These are phyloP conservation scores for Rhinocladiella similis DNA, from an alignment of 2,329 filamentous ascomycete genomes.

Conservation along the genomic window DNA sequence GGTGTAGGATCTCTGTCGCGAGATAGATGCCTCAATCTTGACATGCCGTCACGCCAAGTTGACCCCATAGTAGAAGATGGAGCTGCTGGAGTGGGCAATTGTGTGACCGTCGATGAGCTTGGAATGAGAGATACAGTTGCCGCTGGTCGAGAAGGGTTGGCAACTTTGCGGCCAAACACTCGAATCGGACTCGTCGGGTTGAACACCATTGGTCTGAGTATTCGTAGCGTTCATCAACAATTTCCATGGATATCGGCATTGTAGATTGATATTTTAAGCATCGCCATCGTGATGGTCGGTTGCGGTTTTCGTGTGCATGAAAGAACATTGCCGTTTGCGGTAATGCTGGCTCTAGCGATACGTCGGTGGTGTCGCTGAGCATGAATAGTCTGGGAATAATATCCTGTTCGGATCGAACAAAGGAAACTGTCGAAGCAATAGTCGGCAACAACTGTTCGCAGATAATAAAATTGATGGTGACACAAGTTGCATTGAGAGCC, in stretches of 20 bases:
- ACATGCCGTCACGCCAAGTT: conserved; percentile 13
- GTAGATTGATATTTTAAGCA: conserved; percentile 15
- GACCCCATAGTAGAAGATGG: conserved; percentile 2
- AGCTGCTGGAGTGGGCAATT: neutral
- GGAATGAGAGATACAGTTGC: neutral
- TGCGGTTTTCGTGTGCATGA: conserved; percentile 15
- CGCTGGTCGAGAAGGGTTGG: conserved; percentile 3
- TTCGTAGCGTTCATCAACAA: conserved; percentile 1
- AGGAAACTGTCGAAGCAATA: conserved; percentile 5
- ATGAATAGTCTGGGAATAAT: conserved; percentile 7
- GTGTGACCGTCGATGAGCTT: neutral
- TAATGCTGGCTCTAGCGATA: conserved; percentile 10
- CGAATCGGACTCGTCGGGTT: conserved; percentile 21
- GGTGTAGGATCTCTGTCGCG: conserved; percentile 10
- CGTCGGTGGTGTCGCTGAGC: neutral
- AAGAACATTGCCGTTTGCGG: conserved; percentile 28
- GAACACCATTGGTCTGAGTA: conserved; percentile 15
- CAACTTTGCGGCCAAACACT: conserved; percentile 14
- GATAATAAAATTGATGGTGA: conserved; percentile 17
- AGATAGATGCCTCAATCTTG: conserved; percentile 10
- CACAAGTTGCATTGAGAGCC: conserved; percentile 22
- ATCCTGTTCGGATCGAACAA: conserved; percentile 19
- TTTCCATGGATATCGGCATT: neutral
- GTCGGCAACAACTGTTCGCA: conserved; percentile 14
- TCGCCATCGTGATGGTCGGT: conserved; percentile 18